A percentile compares a stretch with the other conserved stretches of the same genome.
Conservation (phyloP, 2,329 filamentous ascomycete species). For the Zasmidium cellare region DNA sequence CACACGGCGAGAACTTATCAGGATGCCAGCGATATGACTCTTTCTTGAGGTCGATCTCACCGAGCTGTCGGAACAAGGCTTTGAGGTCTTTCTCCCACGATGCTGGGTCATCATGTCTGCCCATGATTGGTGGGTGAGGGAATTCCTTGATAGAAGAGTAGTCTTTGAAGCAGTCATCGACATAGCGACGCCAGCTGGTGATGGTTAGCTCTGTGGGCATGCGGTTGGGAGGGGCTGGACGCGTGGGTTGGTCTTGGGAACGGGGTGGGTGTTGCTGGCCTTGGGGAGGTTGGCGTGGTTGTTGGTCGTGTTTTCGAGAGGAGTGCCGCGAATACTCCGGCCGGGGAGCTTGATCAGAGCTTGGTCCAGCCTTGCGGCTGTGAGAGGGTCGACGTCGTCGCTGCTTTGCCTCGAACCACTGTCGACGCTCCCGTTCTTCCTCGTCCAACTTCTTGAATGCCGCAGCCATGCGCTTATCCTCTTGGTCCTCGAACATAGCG, state of each 20-base stretch:
- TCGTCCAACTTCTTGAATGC: not conserved
- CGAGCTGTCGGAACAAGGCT: not conserved
- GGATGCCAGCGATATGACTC: constrained; percentile 4
- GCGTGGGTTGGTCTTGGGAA: not conserved
- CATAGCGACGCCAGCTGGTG: constrained; percentile 1
- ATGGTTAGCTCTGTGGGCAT: not conserved
- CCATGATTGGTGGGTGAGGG: constrained; percentile 2
- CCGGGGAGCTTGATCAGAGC: not conserved
- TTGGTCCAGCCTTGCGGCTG: not conserved
- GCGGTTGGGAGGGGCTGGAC: not conserved
- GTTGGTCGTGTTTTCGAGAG: not conserved
- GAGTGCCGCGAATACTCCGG: not conserved
- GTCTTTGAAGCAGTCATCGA: constrained; percentile 8
- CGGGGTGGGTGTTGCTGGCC: not conserved
- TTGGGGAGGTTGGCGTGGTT: not conserved
- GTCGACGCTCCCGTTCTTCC: not conserved
- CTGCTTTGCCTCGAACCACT: not conserved
- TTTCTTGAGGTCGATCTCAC: not conserved
- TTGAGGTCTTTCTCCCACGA: constrained; percentile 1
- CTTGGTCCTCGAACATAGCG: not conserved
- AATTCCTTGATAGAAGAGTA: constrained; percentile 7
- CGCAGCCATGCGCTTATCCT: not conserved
- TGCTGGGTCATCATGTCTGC: not conserved
- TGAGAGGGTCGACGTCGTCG: not conserved
- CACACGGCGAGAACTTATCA: constrained; percentile 1